phyloP scores from a whole-genome alignment of 78 protist genomes.

The Chrysochromulina parva region DNA sequence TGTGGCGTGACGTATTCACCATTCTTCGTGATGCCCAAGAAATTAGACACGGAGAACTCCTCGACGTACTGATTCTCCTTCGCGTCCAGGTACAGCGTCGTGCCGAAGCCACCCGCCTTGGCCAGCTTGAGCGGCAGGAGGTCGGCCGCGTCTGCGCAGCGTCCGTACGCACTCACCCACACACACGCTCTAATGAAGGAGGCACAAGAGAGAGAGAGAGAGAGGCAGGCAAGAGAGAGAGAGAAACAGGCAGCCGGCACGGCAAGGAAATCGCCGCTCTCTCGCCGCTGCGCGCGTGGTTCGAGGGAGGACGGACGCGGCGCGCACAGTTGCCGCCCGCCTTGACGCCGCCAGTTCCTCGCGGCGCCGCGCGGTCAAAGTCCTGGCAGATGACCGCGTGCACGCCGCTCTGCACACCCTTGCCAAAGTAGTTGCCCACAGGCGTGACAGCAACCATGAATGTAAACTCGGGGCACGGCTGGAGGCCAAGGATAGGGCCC shows the following conservation, averaged over 20 bases:
- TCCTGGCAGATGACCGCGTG: constrained; percentile 1
- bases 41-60: constrained; percentile 36
- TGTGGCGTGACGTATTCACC: constrained; percentile 23
- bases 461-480: neutral
- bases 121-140: too few species aligned
- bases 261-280: too few species aligned
- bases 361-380: constrained; percentile 46
- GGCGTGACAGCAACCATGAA: constrained; percentile 1
- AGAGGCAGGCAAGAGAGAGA: too few species aligned
- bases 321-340: constrained; percentile 28
- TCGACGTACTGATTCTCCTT: neutral
- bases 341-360: constrained; percentile 33
- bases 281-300: neutral
- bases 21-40: constrained; percentile 29
- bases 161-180: too few species aligned
- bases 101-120: neutral
- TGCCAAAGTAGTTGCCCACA: constrained; percentile 27
- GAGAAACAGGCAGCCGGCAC: too few species aligned
- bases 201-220: too few species aligned
- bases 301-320: neutral
- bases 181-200: too few species aligned
- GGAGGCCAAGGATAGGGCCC: constrained; percentile 36
- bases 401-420: neutral
- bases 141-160: too few species aligned
- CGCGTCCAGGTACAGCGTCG: constrained; percentile 40